Base-by-base conservation (phyloP, 1,284 basidiomycete species). In the Tremellales sp. region DNA sequence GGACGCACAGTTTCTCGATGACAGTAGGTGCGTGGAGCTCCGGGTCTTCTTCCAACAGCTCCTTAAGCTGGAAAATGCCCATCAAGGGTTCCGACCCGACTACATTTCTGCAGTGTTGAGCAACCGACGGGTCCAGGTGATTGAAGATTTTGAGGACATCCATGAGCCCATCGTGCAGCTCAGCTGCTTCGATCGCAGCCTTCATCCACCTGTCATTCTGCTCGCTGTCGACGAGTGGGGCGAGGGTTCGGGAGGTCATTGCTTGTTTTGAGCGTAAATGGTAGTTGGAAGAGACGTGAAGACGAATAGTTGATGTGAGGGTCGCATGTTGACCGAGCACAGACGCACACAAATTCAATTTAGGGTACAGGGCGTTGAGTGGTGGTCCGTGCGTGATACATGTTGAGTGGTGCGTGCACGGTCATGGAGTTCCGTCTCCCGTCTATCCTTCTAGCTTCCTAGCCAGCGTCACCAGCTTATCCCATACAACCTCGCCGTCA, bases 401-500 rank as follows among this genome's bases (percentile, higher is more conserved):
- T 15, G 29, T 31, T 31, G 8, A 31, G 8, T 8, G 8, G 15
- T 31, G 8, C 15, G 15, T 15, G 15, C 29, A n/a, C n/a, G n/a
- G n/a, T n/a, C 29, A 15, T 15, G 15, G 29, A 31, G 8, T 8
- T 31, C 29, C 8, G 8, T 15, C 15, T 31, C 8, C 8, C 8
- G 15, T 15, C 15, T 8, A 31, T 8, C 29, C 33, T 13, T 36
- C 15, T 7, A 36, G 13, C 33, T 36, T 13, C 15, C 33, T 13
- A 21, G 19, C n/a, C 29, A 67, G 42, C 26, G 47, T 52, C 0
- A 50, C 57, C 42, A 74, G 51, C 57, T 65, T 70, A 53, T 89
- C 87, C 73, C 84, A 77, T 36, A 90, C 72, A 1, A 81, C 79
- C 65, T 91, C 88, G 1, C 82, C 86, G 65, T 91, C 89, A 1